These are phyloP conservation scores for Candida golubevii DNA, from an alignment of 805 yeast species.

Conservation along the genomic window DNA sequence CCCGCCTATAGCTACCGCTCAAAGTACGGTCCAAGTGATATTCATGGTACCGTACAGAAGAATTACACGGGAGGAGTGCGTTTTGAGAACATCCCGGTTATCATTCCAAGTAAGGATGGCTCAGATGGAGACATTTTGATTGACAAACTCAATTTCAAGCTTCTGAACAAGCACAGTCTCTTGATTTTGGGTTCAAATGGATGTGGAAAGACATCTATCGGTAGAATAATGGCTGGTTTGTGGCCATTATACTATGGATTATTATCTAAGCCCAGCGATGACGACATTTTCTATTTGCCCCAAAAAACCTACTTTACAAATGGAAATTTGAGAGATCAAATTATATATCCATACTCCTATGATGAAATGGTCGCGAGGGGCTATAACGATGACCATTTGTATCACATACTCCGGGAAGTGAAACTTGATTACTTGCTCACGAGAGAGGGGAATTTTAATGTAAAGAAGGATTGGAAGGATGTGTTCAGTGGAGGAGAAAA, in stretches of 20 bases:
- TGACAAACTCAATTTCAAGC: constrained; percentile 54
- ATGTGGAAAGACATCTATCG: constrained; percentile 83
- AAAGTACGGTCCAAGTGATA: constrained; percentile 42
- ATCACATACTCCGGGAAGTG: constrained; percentile 66
- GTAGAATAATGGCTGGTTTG: constrained; percentile 77
- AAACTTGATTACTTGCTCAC: constrained; percentile 74
- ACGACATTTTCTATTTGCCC: constrained; percentile 73
- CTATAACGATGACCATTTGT: constrained; percentile 62
- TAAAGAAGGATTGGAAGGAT: constrained; percentile 74
- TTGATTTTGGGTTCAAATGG: constrained; percentile 86
- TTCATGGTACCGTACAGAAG: constrained; percentile 76
- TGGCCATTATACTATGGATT: constrained; percentile 91
- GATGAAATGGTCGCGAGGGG: constrained; percentile 74
- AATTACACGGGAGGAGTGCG: constrained; percentile 70
- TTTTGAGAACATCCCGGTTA: constrained; percentile 76
- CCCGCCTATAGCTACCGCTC: constrained; percentile 49
- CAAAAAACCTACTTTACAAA: constrained; percentile 80
- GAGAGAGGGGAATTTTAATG: constrained; percentile 56
- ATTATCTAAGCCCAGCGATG: constrained; percentile 67
- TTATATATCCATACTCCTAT: constrained; percentile 80
- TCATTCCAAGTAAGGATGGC: constrained; percentile 67
- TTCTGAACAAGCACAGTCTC: constrained; percentile 58
- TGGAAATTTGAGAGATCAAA: constrained; percentile 87
- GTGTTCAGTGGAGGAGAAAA: constrained; percentile 96
- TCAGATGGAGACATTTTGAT: constrained; percentile 59